phyloP scores from a whole-genome alignment of 1,284 basidiomycete genomes.

The Peniophora sp. region DNA sequence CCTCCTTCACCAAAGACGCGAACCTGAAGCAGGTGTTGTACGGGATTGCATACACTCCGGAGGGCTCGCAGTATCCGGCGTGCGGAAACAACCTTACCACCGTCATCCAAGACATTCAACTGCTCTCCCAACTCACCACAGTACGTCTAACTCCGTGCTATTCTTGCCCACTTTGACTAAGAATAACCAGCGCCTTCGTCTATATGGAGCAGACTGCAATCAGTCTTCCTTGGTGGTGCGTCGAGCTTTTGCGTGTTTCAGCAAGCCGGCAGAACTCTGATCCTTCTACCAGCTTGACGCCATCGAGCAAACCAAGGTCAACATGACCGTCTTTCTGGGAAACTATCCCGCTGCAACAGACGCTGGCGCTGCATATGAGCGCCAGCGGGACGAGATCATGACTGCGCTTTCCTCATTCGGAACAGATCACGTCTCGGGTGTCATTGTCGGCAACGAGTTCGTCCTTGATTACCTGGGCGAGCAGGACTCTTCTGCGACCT shows the following conservation, averaged over 20 bases:
- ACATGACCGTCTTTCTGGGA: slow-evolving; percentile 82
- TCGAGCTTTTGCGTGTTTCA: slow-evolving; percentile 9
- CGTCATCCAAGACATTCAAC: slow-evolving; percentile 48
- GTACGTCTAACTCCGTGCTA: slow-evolving; percentile 13
- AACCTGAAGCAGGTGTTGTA: slow-evolving; percentile 59
- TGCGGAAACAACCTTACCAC: slow-evolving; percentile 39
- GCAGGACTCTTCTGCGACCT: neutral
- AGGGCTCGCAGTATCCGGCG: slow-evolving; percentile 39
- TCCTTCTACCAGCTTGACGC: slow-evolving; percentile 51
- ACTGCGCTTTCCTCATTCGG: slow-evolving; percentile 75
- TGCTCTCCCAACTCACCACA: slow-evolving; percentile 51
- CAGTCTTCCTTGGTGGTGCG: slow-evolving; percentile 44
- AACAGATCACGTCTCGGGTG: slow-evolving; percentile 66
- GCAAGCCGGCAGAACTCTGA: slow-evolving; percentile 8
- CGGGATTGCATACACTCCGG: slow-evolving; percentile 70
- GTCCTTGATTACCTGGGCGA: slow-evolving; percentile 58
- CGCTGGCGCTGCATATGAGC: slow-evolving; percentile 57
- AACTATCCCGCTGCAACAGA: slow-evolving; percentile 65
- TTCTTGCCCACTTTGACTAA: slow-evolving; percentile 1
- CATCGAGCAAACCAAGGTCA: slow-evolving; percentile 82
- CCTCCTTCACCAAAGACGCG: slow-evolving; percentile 54
- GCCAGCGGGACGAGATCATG: slow-evolving; percentile 66
- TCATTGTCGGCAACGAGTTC: slow-evolving; percentile 81
- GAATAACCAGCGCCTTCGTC: slow-evolving; percentile 33
- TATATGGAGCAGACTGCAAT: slow-evolving; percentile 56